Evolutionary conservation across 495 filamentous ascomycete species (phyloP), one percentile per base, ranked within the genome.

Genomic region (Trichoderma orchidacearum): DNA sequence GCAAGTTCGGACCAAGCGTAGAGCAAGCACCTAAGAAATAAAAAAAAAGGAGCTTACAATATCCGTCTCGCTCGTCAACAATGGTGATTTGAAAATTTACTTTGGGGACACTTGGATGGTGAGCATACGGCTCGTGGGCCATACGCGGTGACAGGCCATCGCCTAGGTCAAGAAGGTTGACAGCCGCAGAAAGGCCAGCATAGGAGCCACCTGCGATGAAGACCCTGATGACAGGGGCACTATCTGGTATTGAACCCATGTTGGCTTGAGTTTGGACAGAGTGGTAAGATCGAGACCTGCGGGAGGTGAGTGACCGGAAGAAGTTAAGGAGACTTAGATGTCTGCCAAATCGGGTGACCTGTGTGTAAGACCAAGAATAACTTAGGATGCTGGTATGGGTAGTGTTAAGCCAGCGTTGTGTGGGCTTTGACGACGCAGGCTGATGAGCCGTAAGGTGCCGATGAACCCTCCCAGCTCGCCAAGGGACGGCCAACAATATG

Each of bases 41-140:
- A 21, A 15, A 28, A 11, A 27, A 11, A 13, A 55, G 30, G 30
- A 36, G 60, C 69, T 67, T 62, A 86, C 83, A 86, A 65, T 77
- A 86, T 27, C 85, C 85, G 73, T 89, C 85, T 23, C 81, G 71
- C 57, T 86, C 81, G 61, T 89, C 84, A 5, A 86, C 77, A 8
- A 89, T 72, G 9, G 83, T 86, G 50, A 86, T 80, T 34, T 85
- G 71, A 18, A 86, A 60, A 0, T 76, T 71, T 31, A 82, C 72
- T 15, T 67, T 65, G 27, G 66, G 64, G 18, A 57, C 18, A 13
- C 57, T 57, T 15, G 56, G 23, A 62, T 65, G 30, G 58, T 68
- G 62, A 30, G 62, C 54, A n/a, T 45, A 56, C 30, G 60, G 57
- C n/a, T 59, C 53, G 5, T 57, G 36, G 3, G 61, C 64, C 38